phyloP scores from a whole-genome alignment of 2,329 filamentous ascomycete species.

The Epichloe gansuensis region DNA sequence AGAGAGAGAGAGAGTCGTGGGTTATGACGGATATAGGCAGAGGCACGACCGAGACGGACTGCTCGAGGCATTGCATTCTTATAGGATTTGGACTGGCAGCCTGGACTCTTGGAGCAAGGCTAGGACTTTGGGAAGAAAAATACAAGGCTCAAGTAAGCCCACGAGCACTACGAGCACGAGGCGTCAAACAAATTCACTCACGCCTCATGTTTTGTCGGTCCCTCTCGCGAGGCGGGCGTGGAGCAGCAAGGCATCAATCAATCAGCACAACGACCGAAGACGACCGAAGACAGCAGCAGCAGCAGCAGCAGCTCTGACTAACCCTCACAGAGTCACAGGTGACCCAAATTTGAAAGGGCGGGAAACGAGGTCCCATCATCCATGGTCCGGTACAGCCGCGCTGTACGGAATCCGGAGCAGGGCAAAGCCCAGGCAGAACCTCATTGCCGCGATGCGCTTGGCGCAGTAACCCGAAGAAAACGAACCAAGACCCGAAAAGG shows the following conservation, averaged over 20 bases:
- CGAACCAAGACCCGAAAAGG: background rate
- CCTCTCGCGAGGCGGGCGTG: background rate
- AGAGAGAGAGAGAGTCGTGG: slow-evolving; percentile 7
- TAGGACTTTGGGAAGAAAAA: background rate
- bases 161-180: background rate
- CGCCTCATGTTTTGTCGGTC: background rate
- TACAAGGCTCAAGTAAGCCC: background rate
- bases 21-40: slow-evolving; percentile 13
- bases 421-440: slow-evolving; percentile 5
- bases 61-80: slow-evolving; percentile 41
- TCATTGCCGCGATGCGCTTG: background rate
- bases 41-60: slow-evolving; percentile 16
- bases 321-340: slow-evolving; percentile 15
- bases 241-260: background rate
- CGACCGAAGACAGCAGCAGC: background rate
- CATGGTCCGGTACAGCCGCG: slow-evolving; percentile 15
- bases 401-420: slow-evolving; percentile 10
- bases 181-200: background rate
- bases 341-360: slow-evolving; percentile 13
- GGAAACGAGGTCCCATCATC: slow-evolving; percentile 2
- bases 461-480: background rate
- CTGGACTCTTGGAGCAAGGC: background rate
- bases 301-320: slow-evolving; percentile 18
- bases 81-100: slow-evolving; percentile 23
- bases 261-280: background rate